Base-by-base conservation (phyloP, 2,329 filamentous ascomycete species). In the Aspergillus sp. region DNA sequence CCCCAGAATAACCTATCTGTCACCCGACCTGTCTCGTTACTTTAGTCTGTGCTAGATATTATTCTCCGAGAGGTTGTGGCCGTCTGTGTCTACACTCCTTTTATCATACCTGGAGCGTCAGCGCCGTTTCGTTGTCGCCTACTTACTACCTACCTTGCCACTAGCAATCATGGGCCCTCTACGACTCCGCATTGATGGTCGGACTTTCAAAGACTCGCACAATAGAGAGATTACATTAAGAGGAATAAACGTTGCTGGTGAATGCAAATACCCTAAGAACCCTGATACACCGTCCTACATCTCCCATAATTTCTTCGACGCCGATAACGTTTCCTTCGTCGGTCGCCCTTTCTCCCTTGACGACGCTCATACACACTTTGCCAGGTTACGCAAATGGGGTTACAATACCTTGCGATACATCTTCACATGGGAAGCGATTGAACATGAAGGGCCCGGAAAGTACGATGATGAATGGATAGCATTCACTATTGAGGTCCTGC, bases 351-450 rank as follows among this genome's bases (percentile, higher is more conserved):
- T 99, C 68, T 82, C 89, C 3, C 83, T 91, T 51, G 86, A 91
- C 53, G 91, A 97, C 66, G 92, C 95, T 1, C 89, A 91, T 69
- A 82, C 85, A 15, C 95, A 99, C 75, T 97, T 99, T 75, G 85
- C 90, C 11, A 86, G 93, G 47, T 78, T 99, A 65, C 91, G 89
- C 70, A 88, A 90, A 70, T 96, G 89, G 82, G 95, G 95, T 13
- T 99, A 96, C 83, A 99, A 98, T 76, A 93, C 91, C 0, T 93
- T 99, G 67, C 86, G 95, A 72, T 99, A 99, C 77, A 83, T 99
- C 68, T 99, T 98, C 74, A 98, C 95, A 0, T 99, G 95, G 95
- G 95, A 99, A 77, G 94, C 95, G n/a, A 90, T 99, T 73, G 95
- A 99, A 78, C 90, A 95, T 60, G 88, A 88, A 1, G 94, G 94